Evolutionary conservation across 768 basidiomycete genomes (phyloP), one percentile per base, ranked within the genome.

Genomic region (Suillus ampliporus): DNA sequence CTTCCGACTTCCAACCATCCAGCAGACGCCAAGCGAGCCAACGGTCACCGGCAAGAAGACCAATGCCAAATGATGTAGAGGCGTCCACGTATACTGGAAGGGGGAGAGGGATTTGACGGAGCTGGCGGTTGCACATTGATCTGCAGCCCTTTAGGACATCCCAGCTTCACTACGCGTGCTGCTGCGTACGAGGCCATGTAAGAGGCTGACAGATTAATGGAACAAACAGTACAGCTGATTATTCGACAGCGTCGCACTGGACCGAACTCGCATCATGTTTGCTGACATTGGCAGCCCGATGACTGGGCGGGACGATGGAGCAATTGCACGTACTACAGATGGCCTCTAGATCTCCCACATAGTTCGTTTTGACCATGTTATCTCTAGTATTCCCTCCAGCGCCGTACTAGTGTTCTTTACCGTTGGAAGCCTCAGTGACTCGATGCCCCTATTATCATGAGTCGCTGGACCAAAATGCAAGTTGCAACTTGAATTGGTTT

Each of bases 121-220:
- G n/a, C n/a, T n/a, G n/a, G n/a, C n/a, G n/a, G n/a, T n/a, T n/a
- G n/a, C n/a, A n/a, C n/a, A 78, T 83, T 11, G 73, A 78, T 9
- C 74, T 72, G 0, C 75, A 79, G 4, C 79, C 81, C 0, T 70
- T 88, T 19, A n/a, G 83, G 79, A 0, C 79, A 84, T n/a, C 89
- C 89, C 0, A 80, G 84, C 50, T 77, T 89, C n/a, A 67, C 78
- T 14, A 67, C 74, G n/a, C 88, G 89, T 65, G 76, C 80, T 13
- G 62, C 73, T 0, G 71, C 75, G 72, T 6, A 77, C 78, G 17
- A 70, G 81, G 3, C 68, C 79, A 41, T 72, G 78, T 69, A 83
- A 83, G 63, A 51, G 75, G 44, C 3, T 19, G 0, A 14, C 46
- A 83, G 81, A 78, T 80, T 54, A 67, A 75, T 19, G n/a, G n/a